These are phyloP conservation scores for Backusella macrospora DNA, from an alignment of 192 early-diverging fungal species.

Conservation along the genomic window DNA sequence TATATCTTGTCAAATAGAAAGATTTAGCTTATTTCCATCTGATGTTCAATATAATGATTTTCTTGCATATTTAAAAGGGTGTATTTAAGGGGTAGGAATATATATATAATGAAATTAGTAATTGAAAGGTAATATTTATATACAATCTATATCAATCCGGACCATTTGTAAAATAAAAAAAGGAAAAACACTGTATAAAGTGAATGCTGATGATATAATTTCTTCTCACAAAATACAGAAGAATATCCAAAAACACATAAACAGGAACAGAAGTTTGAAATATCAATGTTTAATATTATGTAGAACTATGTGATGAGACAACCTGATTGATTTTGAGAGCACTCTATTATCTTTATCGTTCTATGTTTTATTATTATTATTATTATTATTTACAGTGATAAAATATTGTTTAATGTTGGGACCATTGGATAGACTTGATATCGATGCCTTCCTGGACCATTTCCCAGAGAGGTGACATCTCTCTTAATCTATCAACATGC, in stretches of 20 bases:
- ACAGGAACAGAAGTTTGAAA: not conserved
- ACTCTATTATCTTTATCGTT: not conserved
- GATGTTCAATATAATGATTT: too few relatives aligned
- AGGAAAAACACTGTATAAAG: too few relatives aligned
- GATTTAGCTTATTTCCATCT: too few relatives aligned
- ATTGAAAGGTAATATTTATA: not conserved
- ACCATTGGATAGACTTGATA: constrained; percentile 89
- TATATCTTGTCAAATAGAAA: too few relatives aligned
- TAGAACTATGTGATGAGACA: too few relatives aligned
- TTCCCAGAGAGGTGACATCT: constrained; percentile 98
- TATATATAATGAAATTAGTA: not conserved
- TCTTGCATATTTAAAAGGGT: too few relatives aligned
- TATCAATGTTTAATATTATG: not conserved
- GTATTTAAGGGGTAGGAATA: too few relatives aligned
- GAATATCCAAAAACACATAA: not conserved
- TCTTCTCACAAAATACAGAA: not conserved
- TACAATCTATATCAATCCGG: not conserved
- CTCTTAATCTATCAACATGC: constrained; percentile 85
- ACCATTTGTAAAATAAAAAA: not conserved
- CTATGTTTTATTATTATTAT: constrained; percentile 18
- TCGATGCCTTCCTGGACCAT: constrained; percentile 96
- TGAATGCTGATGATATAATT: not conserved
- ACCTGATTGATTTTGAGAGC: not conserved
- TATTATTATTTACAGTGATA: constrained; percentile 17
- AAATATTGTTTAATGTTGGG: constrained; percentile 70